A percentile compares a stretch with the other conserved stretches of the same genome.
Conservation (phyloP, 441 rosid species). For the Sinapis alba region DNA sequence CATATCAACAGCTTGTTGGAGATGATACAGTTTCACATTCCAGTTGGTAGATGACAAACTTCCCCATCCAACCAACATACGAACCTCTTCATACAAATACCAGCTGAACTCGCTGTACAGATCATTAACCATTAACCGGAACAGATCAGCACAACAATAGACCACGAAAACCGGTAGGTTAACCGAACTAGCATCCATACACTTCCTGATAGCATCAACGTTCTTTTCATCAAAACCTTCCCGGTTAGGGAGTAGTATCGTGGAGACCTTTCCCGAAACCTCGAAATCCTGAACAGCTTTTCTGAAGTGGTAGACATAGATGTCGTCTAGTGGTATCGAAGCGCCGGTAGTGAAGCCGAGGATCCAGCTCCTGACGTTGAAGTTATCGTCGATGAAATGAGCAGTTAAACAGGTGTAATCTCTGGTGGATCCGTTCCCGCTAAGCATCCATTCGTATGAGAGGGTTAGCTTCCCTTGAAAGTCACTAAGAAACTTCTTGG, state of each 20-base stretch:
- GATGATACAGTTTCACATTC: conserved; percentile 4
- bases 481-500: conserved; percentile 8
- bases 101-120: conserved; percentile 11
- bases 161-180: conserved; percentile 55
- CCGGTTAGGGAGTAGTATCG: conserved; percentile 46
- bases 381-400: conserved; percentile 70
- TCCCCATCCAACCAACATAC: conserved; percentile 26
- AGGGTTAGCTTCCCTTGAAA: conserved; percentile 17
- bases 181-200: conserved; percentile 51
- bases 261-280: conserved; percentile 55
- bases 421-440: conserved; percentile 39
- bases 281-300: conserved; percentile 63
- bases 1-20: conserved; percentile 25
- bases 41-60: conserved; percentile 6
- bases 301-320: conserved; percentile 50
- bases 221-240: conserved; percentile 27
- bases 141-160: conserved; percentile 65
- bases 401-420: conserved; percentile 49
- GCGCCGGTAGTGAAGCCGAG: conserved; percentile 55
- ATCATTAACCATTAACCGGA: conserved; percentile 65
- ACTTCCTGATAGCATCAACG: conserved; percentile 50
- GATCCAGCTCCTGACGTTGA: conserved; percentile 58
- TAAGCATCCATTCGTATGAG: conserved; percentile 21
- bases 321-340: conserved; percentile 37
- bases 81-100: not conserved